Conservation (phyloP, 768 basidiomycete genomes). For the Dentipellis sp. region DNA sequence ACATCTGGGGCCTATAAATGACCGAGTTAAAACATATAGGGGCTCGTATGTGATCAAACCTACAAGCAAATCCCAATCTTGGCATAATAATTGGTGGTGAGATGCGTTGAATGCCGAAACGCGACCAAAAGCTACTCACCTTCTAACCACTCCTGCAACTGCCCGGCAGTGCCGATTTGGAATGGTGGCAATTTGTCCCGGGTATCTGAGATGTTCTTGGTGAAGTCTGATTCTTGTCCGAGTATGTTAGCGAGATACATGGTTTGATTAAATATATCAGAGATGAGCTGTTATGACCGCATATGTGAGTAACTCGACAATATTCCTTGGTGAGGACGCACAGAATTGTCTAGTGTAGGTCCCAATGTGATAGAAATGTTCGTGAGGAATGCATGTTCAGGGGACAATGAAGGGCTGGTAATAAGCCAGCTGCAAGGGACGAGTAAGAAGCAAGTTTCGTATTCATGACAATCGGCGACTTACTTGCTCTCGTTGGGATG, state of each 20-base stretch:
- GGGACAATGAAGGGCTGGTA: neutral
- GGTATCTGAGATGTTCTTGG: neutral
- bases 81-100: neutral
- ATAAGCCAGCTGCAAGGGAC: neutral
- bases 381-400: neutral
- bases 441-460: neutral
- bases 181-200: neutral
- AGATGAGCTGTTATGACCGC: neutral
- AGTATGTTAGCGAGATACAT: neutral
- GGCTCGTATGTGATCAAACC: neutral
- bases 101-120: too few species aligned
- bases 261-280: neutral
- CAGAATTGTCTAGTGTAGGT: neutral
- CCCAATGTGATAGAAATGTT: neutral
- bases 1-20: neutral
- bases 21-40: neutral
- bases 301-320: neutral
- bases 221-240: neutral
- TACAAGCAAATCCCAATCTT: neutral
- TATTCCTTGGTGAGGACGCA: neutral
- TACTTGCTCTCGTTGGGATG: neutral
- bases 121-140: neutral
- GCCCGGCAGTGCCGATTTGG: neutral
- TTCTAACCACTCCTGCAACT: neutral
- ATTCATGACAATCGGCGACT: neutral